Evolutionary conservation across 2,329 filamentous ascomycete species (phyloP).

Genomic region (Ceratocystis destructans): DNA sequence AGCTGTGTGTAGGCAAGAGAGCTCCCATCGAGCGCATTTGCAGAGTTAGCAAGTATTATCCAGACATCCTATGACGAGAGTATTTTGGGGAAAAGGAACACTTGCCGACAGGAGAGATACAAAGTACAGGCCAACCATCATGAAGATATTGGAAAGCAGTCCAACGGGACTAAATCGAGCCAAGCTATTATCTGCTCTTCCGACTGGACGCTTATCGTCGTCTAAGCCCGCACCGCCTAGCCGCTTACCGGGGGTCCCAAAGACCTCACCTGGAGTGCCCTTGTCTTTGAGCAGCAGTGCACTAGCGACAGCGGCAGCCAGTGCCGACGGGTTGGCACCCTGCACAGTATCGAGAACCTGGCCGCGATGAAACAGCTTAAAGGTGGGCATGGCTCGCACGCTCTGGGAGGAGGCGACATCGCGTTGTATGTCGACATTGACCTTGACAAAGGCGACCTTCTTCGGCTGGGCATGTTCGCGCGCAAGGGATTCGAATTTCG

Average conservation of each 20-base stretch:
- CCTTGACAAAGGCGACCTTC: conserved; percentile 77
- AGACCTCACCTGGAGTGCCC: conserved; percentile 35
- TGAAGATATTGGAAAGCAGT: conserved; percentile 34
- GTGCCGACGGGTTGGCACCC: conserved; percentile 64
- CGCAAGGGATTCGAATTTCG: conserved; percentile 73
- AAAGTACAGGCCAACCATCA: conserved; percentile 48
- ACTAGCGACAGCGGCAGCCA: conserved; percentile 64
- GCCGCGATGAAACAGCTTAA: conserved; percentile 74
- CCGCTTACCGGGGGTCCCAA: conserved; percentile 43
- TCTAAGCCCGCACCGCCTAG: conserved; percentile 33
- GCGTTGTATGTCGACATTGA: conserved; percentile 75
- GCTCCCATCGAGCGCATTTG: not conserved
- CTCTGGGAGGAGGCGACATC: conserved; percentile 64
- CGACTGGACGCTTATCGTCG: conserved; percentile 10
- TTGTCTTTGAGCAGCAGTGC: conserved; percentile 40
- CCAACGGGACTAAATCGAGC: conserved; percentile 28
- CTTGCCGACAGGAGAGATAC: conserved; percentile 47
- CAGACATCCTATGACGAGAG: not conserved
- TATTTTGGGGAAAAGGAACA: conserved; percentile 19
- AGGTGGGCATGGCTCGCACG: conserved; percentile 84
- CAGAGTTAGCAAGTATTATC: not conserved
- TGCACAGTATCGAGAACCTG: conserved; percentile 59
- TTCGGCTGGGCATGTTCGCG: conserved; percentile 66
- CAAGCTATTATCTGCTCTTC: conserved; percentile 21
- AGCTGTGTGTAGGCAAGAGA: conserved; percentile 30